These are phyloP conservation scores for Orobanche coerulescens DNA, from an alignment of 257 asterid species.

Conservation along the genomic window DNA sequence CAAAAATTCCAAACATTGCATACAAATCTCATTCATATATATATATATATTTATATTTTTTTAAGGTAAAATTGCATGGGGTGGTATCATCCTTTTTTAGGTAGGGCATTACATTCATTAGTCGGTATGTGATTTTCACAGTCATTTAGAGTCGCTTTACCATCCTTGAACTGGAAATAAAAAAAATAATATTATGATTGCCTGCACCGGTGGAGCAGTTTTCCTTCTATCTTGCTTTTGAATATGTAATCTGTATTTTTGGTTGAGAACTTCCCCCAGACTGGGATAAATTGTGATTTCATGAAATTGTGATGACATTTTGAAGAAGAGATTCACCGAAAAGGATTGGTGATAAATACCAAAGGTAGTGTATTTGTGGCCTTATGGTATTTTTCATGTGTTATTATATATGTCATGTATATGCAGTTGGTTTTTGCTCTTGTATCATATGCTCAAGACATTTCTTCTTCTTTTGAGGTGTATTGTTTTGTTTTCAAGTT, in stretches of 20 bases:
- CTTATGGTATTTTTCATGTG: conserved; percentile 19
- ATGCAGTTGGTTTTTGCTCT: background rate
- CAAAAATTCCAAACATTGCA: conserved; percentile 18
- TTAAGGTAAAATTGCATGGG: conserved; percentile 22
- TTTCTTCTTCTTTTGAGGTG: too few species aligned
- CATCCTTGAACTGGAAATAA: conserved; percentile 23
- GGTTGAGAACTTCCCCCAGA: conserved; percentile 16
- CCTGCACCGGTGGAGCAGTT: conserved; percentile 17
- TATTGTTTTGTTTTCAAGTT: conserved; percentile 3
- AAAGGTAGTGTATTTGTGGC: conserved; percentile 37
- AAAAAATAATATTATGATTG: conserved; percentile 10
- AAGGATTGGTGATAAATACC: conserved; percentile 23
- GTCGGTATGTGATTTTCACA: conserved; percentile 19
- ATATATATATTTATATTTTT: too few species aligned
- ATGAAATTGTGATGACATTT: conserved; percentile 32
- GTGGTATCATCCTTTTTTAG: too few species aligned
- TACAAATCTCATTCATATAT: conserved; percentile 24
- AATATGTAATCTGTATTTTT: conserved; percentile 26
- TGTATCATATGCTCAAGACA: background rate
- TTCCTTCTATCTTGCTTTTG: conserved; percentile 27
- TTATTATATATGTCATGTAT: background rate
- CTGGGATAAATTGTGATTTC: conserved; percentile 25
- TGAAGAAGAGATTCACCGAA: conserved; percentile 19
- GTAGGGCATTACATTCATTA: conserved; percentile 27
- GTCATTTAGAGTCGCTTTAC: conserved; percentile 17